These are phyloP conservation scores for Mycena rosella DNA, from an alignment of 768 basidiomycete species.

Conservation along the genomic window DNA sequence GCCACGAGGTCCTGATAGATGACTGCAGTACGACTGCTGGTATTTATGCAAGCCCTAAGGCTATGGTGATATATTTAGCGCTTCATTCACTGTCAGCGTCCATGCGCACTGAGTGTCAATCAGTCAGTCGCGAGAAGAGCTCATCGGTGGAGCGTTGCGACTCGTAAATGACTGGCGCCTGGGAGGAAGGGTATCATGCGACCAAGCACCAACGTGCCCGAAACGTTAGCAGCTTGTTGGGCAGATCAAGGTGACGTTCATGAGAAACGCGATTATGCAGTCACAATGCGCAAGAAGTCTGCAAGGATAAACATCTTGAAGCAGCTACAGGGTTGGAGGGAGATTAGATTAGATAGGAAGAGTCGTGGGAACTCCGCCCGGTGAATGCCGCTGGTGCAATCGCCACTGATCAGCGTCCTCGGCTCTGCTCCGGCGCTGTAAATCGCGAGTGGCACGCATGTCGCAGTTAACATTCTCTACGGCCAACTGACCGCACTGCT, in stretches of 20 bases:
- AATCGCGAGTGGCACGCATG: too few relatives aligned
- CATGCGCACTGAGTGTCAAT: slow-evolving; percentile 20
- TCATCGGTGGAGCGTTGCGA: slow-evolving; percentile 10
- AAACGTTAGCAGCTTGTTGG: not conserved
- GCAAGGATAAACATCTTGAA: too few relatives aligned
- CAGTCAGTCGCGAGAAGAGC: slow-evolving; percentile 9
- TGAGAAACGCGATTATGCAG: too few relatives aligned
- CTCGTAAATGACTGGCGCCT: not conserved
- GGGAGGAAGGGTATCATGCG: slow-evolving; percentile 3
- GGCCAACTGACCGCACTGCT: too few relatives aligned
- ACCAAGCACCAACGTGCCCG: not conserved
- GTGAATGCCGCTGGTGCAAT: too few relatives aligned
- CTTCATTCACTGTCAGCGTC: not conserved
- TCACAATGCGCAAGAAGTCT: too few relatives aligned
- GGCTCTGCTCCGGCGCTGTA: too few relatives aligned
- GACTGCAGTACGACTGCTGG: not conserved
- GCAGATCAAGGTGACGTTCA: not conserved
- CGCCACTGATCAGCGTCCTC: too few relatives aligned
- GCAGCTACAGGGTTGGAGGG: too few relatives aligned
- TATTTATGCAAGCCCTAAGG: slow-evolving; percentile 6
- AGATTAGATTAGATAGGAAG: too few relatives aligned
- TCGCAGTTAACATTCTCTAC: too few relatives aligned
- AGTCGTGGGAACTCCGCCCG: too few relatives aligned
- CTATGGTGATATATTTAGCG: slow-evolving; percentile 2
- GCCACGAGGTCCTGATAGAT: not conserved